Evolutionary conservation across 139 green algal species (phyloP), one percentile per base, ranked within the genome.

Genomic region (Chlorella sorokiniana): DNA sequence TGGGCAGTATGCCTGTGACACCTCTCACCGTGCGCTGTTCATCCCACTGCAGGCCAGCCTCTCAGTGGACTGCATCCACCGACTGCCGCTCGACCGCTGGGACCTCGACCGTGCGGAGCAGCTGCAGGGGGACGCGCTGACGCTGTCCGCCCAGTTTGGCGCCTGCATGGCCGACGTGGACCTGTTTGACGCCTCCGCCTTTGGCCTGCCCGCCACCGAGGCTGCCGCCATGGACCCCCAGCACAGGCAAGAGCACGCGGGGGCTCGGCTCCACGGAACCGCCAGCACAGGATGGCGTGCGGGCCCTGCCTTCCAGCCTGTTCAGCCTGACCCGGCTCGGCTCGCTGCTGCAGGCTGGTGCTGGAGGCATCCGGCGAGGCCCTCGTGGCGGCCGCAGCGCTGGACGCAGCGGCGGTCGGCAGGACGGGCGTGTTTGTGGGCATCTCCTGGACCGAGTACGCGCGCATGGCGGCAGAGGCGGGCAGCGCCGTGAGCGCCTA

Each of bases 161-260:
- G 86, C 82, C 38, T 91, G 88, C 59, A 85, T 91, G 78, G 38
- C 69, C 2, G 81, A 45, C 14, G 79, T 93, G 3, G 91, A 90
- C 20, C 31, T 72, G 31, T 96, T 95, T 86, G 93, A 96, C 69
- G 31, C 79, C 10, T 11, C 41, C 14, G 69, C 79, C 25, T 92
- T 92, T 71, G 87, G 86, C 27, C 65, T 96, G 20, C 85, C 89
- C 9, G 70, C 74, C 5, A 64, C 87, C 3, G 92, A 96, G 79
- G 92, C 80, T 0, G 37, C 75, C 1, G 72, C 89, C 37, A 91
- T 96, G 83, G 94, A 97, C 83, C 92, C 94, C 0, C 94, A 98
- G 83, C 94, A 98, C n/a, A n/a, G n/a, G n/a, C n/a, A n/a, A n/a
- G n/a, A n/a, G n/a, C n/a, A n/a, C n/a, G n/a, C n/a, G n/a, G n/a